Percentiles rank a stretch among this genome's conserved stretches.
phyloP scores from a whole-genome alignment of 169 alveolate species.

The Neospora caninum region DNA sequence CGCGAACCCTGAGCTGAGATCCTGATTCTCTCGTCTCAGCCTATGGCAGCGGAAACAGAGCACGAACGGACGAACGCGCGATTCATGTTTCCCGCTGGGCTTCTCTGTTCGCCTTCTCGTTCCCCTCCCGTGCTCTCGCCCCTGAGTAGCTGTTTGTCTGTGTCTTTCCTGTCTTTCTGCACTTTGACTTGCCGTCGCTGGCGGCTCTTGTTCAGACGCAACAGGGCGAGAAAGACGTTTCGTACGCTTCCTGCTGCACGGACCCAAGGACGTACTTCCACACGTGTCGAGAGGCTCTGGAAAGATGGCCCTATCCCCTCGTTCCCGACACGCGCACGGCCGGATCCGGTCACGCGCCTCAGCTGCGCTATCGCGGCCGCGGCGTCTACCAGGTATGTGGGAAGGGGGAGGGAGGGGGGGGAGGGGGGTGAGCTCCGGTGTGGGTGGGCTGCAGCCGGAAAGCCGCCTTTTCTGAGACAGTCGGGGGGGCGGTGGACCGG shows the following conservation, averaged over 20 bases:
- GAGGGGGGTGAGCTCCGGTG: too few relatives aligned
- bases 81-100: too few relatives aligned
- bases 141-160: neutral
- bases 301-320: slow-evolving; percentile 12
- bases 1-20: too few relatives aligned
- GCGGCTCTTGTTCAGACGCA: neutral
- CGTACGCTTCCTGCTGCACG: neutral
- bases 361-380: slow-evolving; percentile 42
- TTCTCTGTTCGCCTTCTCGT: neutral
- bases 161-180: neutral
- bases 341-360: neutral
- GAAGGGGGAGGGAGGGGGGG: too few relatives aligned
- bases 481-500: too few relatives aligned
- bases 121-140: neutral
- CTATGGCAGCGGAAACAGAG: too few relatives aligned
- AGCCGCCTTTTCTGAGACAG: too few relatives aligned
- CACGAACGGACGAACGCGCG: too few relatives aligned
- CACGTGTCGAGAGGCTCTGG: slow-evolving; percentile 5
- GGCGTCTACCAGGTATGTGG: slow-evolving; percentile 26
- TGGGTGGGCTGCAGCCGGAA: too few relatives aligned
- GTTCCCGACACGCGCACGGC: neutral
- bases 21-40: too few relatives aligned
- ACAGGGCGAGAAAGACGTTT: neutral
- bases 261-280: neutral
- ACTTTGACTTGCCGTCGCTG: neutral